Base-by-base conservation (phyloP, 371 early-diverging fungal species). In the Coemansia sp. region DNA sequence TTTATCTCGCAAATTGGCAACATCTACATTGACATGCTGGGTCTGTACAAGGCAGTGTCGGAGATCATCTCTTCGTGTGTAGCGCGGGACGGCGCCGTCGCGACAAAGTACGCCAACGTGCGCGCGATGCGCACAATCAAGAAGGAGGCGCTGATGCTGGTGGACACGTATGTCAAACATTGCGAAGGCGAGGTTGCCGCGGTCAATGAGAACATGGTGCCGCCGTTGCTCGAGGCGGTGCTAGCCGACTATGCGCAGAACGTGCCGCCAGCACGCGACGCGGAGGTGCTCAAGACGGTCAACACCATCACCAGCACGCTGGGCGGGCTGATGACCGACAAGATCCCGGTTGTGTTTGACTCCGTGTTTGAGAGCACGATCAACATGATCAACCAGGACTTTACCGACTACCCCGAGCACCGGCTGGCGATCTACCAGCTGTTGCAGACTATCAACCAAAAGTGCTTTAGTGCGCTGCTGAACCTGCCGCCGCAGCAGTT, bases 381-480 rank as follows among this genome's bases (percentile, higher is more conserved):
- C 76, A 90, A 88, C 77, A 98, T 97, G 98, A 98, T 99, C 74
- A 96, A 93, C 81, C 93, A 93, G 79, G 95, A 99, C 79, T 95
- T 97, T 81, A 83, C 92, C 20, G 97, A 96, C 70, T 96, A 87
- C 79, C 98, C 98, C 14, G 98, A 99, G 67, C 96, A 96, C 78
- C 91, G 99, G 49, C 83, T 88, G 52, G 93, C 91, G 1, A 95
- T 99, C 79, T 98, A 91, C 81, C 90, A 88, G 62, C 84, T 98
- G 71, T 71, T 99, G 58, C 85, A 85, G 54, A 89, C 93, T 11
- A 92, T 98, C 78, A 92, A 90, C 68, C 80, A 81, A 54, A 79
- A 87, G 70, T 97, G 97, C 80, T 99, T 99, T 85, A 84, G 81
- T 85, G 96, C 96, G 2, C 80, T 95, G 43, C 70, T 96, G 62